Evolutionary conservation across 176 grass and related monocot species (phyloP).

Genomic region (Dactylis glomerata): DNA sequence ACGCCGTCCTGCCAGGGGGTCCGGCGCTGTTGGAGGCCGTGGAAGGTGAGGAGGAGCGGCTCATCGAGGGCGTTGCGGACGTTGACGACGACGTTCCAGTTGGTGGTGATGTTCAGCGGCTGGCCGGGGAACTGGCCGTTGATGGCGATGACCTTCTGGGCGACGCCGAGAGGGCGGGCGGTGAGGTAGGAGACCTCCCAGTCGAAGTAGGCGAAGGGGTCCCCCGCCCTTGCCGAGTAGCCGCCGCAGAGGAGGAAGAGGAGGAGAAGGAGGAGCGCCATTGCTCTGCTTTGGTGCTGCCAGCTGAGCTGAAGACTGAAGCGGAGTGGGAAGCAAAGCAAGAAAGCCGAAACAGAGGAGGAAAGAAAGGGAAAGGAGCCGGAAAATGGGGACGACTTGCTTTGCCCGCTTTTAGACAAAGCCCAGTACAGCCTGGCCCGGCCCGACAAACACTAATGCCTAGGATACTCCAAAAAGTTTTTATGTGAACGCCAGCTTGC

Average conservation of each 20-base stretch:
- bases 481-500: no score
- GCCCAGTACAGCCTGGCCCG: background rate
- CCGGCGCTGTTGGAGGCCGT: conserved; percentile 78
- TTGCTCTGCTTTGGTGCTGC: background rate
- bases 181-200: conserved; percentile 83
- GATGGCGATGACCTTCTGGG: conserved; percentile 83
- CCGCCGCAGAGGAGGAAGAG: background rate
- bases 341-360: background rate
- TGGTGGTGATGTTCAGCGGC: conserved; percentile 81
- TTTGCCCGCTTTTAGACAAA: background rate
- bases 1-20: conserved; percentile 91
- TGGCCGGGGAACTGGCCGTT: conserved; percentile 77
- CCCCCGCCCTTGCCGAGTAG: conserved; percentile 32
- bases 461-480: background rate
- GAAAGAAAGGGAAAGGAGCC: no score
- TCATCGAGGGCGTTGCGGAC: conserved; percentile 81
- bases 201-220: conserved; percentile 87
- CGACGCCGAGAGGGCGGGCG: conserved; percentile 66
- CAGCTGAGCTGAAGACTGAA: background rate
- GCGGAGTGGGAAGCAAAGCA: background rate
- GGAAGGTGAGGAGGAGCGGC: conserved; percentile 92
- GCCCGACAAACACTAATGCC: background rate
- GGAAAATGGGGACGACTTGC: background rate
- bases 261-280: conserved; percentile 9
- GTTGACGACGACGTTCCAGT: conserved; percentile 92